Evolutionary conservation across 78 protist species (phyloP), one percentile per base, ranked within the genome.

Genomic region (Speleostelium caveatum): DNA sequence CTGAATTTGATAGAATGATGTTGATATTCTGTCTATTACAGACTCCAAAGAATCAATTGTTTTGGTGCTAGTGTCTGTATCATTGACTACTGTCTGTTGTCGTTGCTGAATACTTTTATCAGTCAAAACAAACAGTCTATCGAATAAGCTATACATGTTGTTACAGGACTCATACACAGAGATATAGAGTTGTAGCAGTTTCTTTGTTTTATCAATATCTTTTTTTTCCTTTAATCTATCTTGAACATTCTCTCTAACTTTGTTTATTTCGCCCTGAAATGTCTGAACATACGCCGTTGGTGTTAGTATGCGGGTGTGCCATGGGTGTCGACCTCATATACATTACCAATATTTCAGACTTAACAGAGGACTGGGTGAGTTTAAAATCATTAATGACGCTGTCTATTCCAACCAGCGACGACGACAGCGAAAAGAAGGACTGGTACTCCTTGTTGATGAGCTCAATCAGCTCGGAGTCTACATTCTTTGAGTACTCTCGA

Each of bases 1-100:
- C 39, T 80, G 89, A 24, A 80, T 80, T 68, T 80, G 89, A 38
- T 67, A 80, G 53, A 80, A 80, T 65, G 89, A 67, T 56, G 65
- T 80, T 33, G 89, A 80, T 28, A 80, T 68, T 66, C 89, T 72
- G 2, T 80, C 89, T 38, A 80, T 80, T 22, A 68, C 49, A 16
- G 56, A 67, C 14, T 65, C 78, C 35, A 80, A 35, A 21, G 36
- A 24, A 38, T 65, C 38, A 1, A 22, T 26, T n/a, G n/a, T n/a
- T n/a, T n/a, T n/a, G 69, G 2, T n/a, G 30, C 12, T 2, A 56
- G 7, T 3, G 45, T 33, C n/a, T 63, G 1, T 26, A 1, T 19
- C 2, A 30, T 10, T 41, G 85, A 56, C 22, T 26, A 35, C 24
- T 19, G 1, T 41, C n/a, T n/a, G n/a, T n/a, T 1, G 22, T 28